A percentile compares a stretch with the other conserved stretches of the same genome.
These are phyloP conservation scores for Macrolepiota fuliginosa DNA, from an alignment of 768 basidiomycete species.

Conservation along the genomic window DNA sequence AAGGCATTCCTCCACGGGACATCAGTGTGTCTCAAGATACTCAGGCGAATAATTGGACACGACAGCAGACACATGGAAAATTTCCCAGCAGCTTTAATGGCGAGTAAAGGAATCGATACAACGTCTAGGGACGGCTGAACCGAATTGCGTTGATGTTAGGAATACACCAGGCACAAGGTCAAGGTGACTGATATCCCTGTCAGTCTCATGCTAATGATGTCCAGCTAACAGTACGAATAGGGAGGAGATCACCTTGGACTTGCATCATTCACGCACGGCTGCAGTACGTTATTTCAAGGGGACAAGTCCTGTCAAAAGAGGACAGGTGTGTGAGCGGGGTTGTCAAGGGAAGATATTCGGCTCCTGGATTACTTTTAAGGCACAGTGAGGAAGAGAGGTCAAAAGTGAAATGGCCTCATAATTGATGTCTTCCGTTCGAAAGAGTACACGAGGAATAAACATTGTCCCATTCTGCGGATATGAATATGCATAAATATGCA, in stretches of 20 bases:
- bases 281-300: constrained; percentile 35
- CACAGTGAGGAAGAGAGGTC: constrained; percentile 39
- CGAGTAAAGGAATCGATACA: constrained; percentile 30
- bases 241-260: constrained; percentile 82
- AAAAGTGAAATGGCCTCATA: neutral
- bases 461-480: constrained; percentile 23
- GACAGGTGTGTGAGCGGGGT: constrained; percentile 72
- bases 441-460: constrained; percentile 82
- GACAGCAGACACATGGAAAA: constrained; percentile 61
- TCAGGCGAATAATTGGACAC: constrained; percentile 72
- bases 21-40: constrained; percentile 82
- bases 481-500: too few species aligned
- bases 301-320: constrained; percentile 46
- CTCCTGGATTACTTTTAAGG: constrained; percentile 84
- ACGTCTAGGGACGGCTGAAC: neutral
- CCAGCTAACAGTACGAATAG: constrained; percentile 27
- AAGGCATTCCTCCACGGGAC: constrained; percentile 90
- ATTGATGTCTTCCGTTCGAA: constrained; percentile 25
- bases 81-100: constrained; percentile 72
- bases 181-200: constrained; percentile 36
- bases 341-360: constrained; percentile 61
- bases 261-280: constrained; percentile 53
- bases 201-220: neutral
- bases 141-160: constrained; percentile 34
- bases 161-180: constrained; percentile 80